These are phyloP conservation scores for Cubamyces sp. DNA, from an alignment of 768 basidiomycete species.

Conservation along the genomic window DNA sequence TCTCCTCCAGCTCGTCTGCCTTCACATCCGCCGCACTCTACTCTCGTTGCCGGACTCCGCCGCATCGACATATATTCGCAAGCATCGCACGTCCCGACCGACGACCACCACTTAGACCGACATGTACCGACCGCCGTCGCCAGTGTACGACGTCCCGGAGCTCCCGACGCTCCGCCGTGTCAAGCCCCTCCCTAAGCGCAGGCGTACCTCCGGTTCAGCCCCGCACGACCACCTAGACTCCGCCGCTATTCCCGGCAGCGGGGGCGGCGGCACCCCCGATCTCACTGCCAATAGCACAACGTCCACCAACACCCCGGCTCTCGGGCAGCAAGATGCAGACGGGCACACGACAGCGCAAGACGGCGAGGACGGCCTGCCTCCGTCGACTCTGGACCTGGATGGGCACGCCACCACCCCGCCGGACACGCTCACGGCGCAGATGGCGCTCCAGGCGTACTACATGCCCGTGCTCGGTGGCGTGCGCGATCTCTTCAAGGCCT, in stretches of 20 bases:
- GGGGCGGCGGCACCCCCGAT: conserved; percentile 29
- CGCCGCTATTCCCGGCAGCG: conserved; percentile 2
- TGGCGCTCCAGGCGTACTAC: conserved; percentile 67
- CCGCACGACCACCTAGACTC: conserved; percentile 16
- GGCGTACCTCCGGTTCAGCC: conserved; percentile 50
- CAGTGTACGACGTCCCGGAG: conserved; percentile 68
- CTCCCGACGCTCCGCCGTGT: conserved; percentile 64
- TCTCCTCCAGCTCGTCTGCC: conserved; percentile 9
- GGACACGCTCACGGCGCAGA: conserved; percentile 54
- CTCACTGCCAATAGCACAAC: neutral
- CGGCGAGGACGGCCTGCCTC: conserved; percentile 1
- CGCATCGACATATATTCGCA: no score
- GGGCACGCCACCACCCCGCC: conserved; percentile 7
- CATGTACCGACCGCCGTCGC: conserved; percentile 60
- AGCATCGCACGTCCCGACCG: no score
- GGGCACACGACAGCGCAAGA: neutral
- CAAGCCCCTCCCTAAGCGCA: conserved; percentile 80
- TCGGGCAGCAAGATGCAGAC: conserved; percentile 24
- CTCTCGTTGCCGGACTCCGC: no score
- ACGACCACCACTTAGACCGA: conserved; percentile 22
- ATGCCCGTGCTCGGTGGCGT: conserved; percentile 57
- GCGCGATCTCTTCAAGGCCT: conserved; percentile 44
- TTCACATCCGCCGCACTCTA: neutral
- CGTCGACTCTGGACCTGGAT: no score
- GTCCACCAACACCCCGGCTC: conserved; percentile 28